Evolutionary conservation across 2,329 filamentous ascomycete species (phyloP), one percentile per base, ranked within the genome.

Genomic region (Cercospora canescens): DNA sequence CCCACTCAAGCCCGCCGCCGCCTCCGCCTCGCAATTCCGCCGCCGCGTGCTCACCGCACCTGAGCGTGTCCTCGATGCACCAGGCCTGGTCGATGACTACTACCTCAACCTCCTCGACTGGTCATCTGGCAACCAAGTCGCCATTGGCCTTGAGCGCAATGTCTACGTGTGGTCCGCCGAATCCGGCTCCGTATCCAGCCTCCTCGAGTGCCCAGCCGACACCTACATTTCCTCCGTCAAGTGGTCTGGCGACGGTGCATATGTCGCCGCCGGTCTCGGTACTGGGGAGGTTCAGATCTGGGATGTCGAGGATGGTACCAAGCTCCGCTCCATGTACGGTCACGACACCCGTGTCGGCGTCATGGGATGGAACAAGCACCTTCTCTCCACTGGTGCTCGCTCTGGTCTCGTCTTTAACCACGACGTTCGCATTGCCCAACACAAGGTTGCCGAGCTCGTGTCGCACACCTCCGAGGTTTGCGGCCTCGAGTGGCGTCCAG

Each of bases 101-200:
- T 99, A 99, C 80, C 91, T 99, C 74, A 99, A 99, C 84, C 86
- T 99, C 41, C 88, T 99, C 28, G 95, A 99, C 83, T 99, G 95
- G 95, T 97, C 94, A 77, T 95, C 93, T 6, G 90, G 91, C 67
- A 99, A 99, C 84, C 95, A 99, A 81, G 94, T 99, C 62, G 95
- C 95, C 57, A 98, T 99, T 77, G 95, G 94, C 64, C 88, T 99
- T 12, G 95, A 98, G 84, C 93, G 94, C 72, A 96, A 91, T 73
- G 95, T 99, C 74, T 99, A 99, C 76, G 92, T 99, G 73, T 99
- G 95, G 95, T 98, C 95, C 37, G 95, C 95, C 14, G 95, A 98
- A 72, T 91, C 93, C 76, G 95, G 95, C 66, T 88, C 89, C 16
- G 95, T 99, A 68, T 91, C 87, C 82, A 94, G 91, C 75, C 88